Conservation (phyloP, 306 rosid genomes). For the Citrullus mucosospermus region DNA sequence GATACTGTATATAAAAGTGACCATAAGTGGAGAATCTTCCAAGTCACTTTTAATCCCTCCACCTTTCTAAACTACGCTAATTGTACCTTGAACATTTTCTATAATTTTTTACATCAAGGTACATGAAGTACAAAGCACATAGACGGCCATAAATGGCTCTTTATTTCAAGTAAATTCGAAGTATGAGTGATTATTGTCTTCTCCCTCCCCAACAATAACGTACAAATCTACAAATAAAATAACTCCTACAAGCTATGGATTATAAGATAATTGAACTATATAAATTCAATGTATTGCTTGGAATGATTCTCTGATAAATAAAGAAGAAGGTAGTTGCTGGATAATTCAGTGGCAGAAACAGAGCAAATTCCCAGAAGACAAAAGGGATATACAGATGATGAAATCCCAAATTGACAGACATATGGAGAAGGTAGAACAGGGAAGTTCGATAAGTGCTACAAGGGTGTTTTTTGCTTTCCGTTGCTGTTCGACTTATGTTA, state of each 20-base stretch:
- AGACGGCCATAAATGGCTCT: background rate
- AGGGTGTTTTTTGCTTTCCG: background rate
- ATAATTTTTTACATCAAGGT: background rate
- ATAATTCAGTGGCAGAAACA: background rate
- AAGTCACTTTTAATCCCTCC: background rate
- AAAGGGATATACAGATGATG: background rate
- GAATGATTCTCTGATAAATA: too few species aligned
- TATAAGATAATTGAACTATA: too few species aligned
- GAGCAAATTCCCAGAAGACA: background rate
- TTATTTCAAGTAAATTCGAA: background rate
- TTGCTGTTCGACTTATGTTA: background rate
- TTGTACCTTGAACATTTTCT: background rate
- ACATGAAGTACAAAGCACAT: background rate
- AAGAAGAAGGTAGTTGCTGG: background rate
- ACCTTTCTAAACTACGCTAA: background rate
- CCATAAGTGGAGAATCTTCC: background rate
- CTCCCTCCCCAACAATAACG: too few species aligned
- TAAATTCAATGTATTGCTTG: too few species aligned
- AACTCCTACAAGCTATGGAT: background rate
- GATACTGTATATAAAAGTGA: background rate
- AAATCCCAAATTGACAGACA: background rate
- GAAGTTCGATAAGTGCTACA: background rate
- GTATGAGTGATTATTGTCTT: background rate
- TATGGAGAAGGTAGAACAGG: too few species aligned
- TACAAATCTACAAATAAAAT: background rate